phyloP scores from a whole-genome alignment of 1,284 basidiomycete species.

The Gomphus bonarii region DNA sequence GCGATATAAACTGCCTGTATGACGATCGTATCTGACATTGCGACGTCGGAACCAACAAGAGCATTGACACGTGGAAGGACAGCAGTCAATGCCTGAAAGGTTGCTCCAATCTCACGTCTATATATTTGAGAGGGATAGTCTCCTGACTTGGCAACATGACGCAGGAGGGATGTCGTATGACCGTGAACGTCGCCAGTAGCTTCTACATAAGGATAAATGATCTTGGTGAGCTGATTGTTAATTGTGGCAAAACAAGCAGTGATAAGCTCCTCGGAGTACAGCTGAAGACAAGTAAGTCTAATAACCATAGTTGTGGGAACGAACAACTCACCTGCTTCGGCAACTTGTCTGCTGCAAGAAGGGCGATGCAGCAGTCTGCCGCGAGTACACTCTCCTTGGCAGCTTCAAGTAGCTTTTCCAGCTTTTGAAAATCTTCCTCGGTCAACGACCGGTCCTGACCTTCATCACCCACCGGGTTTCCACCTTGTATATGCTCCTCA shows the following conservation, averaged over 20 bases:
- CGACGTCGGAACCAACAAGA: constrained; percentile 52
- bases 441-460: constrained; percentile 26
- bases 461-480: constrained; percentile 15
- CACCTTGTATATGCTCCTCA: constrained; percentile 11
- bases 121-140: constrained; percentile 31
- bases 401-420: constrained; percentile 40
- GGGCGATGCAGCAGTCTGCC: constrained; percentile 71
- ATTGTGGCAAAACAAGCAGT: constrained; percentile 64
- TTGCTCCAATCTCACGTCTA: constrained; percentile 49
- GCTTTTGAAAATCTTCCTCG: constrained; percentile 39
- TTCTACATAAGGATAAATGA: constrained; percentile 86
- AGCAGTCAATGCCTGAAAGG: constrained; percentile 56
- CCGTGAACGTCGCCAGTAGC: constrained; percentile 36
- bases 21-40: constrained; percentile 81
- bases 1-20: constrained; percentile 88
- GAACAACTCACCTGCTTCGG: constrained; percentile 62
- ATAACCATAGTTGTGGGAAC: not conserved
- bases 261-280: constrained; percentile 90
- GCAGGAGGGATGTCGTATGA: constrained; percentile 38
- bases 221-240: constrained; percentile 70
- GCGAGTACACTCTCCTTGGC: constrained; percentile 66
- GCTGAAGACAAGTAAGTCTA: constrained; percentile 28
- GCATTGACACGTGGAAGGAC: constrained; percentile 60
- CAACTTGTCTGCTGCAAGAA: constrained; percentile 69
- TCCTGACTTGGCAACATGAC: constrained; percentile 38